Evolutionary conservation across 192 early-diverging fungal genomes (phyloP), one percentile per base, ranked within the genome.

Genomic region (Fimicolochytrium jonesii): DNA sequence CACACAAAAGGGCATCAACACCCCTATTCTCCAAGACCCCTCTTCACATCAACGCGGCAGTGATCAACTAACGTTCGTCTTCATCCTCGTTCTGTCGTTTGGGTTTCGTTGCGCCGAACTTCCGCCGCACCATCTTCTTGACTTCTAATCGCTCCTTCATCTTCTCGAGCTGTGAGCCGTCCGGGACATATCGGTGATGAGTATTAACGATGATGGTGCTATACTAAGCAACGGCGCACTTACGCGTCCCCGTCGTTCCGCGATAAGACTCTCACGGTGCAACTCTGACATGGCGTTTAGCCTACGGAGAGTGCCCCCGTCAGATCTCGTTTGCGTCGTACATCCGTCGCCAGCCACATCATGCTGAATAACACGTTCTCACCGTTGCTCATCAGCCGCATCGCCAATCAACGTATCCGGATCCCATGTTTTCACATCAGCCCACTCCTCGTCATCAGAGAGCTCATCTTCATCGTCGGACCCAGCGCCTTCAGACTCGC

Each of bases 91-190:
- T 34, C 22, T 37, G 39, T 22, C 49, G 52, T 32, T 64, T 64
- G 41, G 18, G 7, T 23, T 64, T 64, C 9, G 30, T 17, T 31
- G 32, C 51, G 18, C 62, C 62, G 31, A 50, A 29, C 43, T 34
- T 36, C 2, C 62, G 49, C 42, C 47, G 26, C 50, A 64, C 25
- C 62, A 64, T 64, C 25, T 37, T 37, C 33, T 64, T 64, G 6
- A 64, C 62, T 30, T 53, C 62, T 29, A 64, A 15, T 18, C 62
- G 50, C 51, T 64, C 62, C 25, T 39, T 36, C 62, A 64, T 64
- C 32, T 49, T 37, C 28, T 64, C 62, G 6, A 64, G 36, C 53
- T 56, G 29, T 3, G 28, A 18, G 49, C 3, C 17, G 18, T 17
- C 17, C 36, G 32, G 32, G 20, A 56, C 26, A n/a, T n/a, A n/a